These are phyloP conservation scores for Trichoderma sp. DNA, from an alignment of 2,329 filamentous ascomycete species.

Conservation along the genomic window DNA sequence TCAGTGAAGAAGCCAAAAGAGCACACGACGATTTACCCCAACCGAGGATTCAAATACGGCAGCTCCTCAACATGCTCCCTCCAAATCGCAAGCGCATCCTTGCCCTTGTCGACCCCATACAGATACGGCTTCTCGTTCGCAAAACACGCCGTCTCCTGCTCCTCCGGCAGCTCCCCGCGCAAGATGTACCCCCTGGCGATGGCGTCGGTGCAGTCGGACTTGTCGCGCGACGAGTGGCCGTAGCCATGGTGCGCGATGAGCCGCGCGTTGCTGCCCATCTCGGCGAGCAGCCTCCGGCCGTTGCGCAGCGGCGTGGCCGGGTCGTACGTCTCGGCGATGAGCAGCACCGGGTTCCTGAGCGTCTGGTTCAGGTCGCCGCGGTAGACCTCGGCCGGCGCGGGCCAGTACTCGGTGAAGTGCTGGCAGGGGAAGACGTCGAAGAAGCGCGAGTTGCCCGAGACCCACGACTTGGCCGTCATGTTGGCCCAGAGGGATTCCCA, in stretches of 20 bases:
- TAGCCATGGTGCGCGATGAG: constrained; percentile 54
- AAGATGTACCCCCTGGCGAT: constrained; percentile 47
- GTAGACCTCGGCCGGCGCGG: constrained; percentile 50
- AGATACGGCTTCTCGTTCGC: constrained; percentile 53
- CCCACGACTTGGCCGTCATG: constrained; percentile 51
- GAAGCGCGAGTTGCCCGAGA: constrained; percentile 52
- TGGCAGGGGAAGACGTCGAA: constrained; percentile 50
- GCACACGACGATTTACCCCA: neutral
- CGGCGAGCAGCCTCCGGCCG: constrained; percentile 46
- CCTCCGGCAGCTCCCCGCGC: constrained; percentile 45
- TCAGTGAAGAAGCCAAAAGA: neutral
- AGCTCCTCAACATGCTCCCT: constrained; percentile 31
- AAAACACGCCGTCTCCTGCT: constrained; percentile 49
- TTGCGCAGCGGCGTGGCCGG: constrained; percentile 55
- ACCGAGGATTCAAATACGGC: constrained; percentile 3
- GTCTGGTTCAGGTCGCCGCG: constrained; percentile 50
- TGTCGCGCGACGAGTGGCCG: constrained; percentile 51
- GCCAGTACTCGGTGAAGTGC: constrained; percentile 51
- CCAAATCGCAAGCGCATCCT: constrained; percentile 30
- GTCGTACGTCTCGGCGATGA: constrained; percentile 54
- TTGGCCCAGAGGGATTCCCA: constrained; percentile 51
- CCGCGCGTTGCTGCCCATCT: constrained; percentile 53
- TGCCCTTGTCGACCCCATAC: constrained; percentile 38
- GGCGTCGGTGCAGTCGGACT: constrained; percentile 49
- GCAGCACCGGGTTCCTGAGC: constrained; percentile 48